Percentiles rank a stretch among this genome's conserved stretches.
phyloP scores from a whole-genome alignment of 495 filamentous ascomycete genomes.

The Amorphotheca resinae region DNA sequence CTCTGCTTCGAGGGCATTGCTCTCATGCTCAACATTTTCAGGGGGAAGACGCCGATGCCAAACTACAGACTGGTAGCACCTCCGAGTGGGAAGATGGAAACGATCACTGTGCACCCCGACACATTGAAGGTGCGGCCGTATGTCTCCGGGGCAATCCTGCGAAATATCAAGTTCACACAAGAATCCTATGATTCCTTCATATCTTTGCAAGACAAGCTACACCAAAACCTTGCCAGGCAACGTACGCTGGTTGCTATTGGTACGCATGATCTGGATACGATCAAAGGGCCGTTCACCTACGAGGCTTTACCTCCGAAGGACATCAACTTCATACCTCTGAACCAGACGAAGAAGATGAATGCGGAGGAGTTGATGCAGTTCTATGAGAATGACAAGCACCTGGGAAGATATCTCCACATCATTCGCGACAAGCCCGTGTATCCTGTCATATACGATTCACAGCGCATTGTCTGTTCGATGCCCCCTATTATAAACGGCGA shows the following conservation, averaged over 20 bases:
- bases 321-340: slow-evolving; percentile 82
- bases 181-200: slow-evolving; percentile 96
- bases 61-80: slow-evolving; percentile 65
- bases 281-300: slow-evolving; percentile 93
- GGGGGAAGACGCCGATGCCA: slow-evolving; percentile 57
- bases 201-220: slow-evolving; percentile 90
- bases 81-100: slow-evolving; percentile 58
- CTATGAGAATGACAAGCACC: slow-evolving; percentile 83
- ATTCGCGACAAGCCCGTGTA: slow-evolving; percentile 89
- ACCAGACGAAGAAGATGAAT: slow-evolving; percentile 79
- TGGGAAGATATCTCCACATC: slow-evolving; percentile 74
- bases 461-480: slow-evolving; percentile 78
- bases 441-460: slow-evolving; percentile 89
- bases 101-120: slow-evolving; percentile 66
- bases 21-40: slow-evolving; percentile 91
- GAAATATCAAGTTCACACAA: slow-evolving; percentile 83
- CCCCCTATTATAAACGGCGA: slow-evolving; percentile 97
- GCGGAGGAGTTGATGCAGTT: slow-evolving; percentile 84
- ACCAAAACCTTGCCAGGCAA: slow-evolving; percentile 89
- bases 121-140: slow-evolving; percentile 74
- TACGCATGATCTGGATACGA: slow-evolving; percentile 89
- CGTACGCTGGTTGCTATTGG: slow-evolving; percentile 90
- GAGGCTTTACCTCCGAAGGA: slow-evolving; percentile 85
- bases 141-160: slow-evolving; percentile 74
- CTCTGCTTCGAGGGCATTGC: slow-evolving; percentile 97